Evolutionary conservation across 176 grass and related monocot genomes (phyloP), one percentile per base, ranked within the genome.

Genomic region (Alloteropsis semialata): DNA sequence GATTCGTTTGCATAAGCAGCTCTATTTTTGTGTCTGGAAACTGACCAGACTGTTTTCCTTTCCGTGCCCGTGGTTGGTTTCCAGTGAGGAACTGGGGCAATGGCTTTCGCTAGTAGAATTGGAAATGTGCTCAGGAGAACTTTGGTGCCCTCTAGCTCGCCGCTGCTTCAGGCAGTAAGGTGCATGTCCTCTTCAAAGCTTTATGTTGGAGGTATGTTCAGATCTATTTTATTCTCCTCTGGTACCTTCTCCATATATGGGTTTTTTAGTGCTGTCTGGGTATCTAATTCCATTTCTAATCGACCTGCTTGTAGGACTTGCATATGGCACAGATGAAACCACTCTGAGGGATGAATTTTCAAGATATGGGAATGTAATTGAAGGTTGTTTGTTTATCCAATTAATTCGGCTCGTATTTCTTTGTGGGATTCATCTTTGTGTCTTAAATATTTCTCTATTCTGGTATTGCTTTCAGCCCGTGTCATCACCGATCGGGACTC

Each of bases 101-200:
- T 99, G 96, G 89, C 93, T 67, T 94, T 96, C 13, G 67, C 80
- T 49, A 89, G 76, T 75, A 95, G 84, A 80, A 69, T 93, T 74
- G 89, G 87, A 43, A 90, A 55, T 14, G 82, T 73, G n/a, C 62
- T 96, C 19, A 96, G 85, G 56, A 87, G 83, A 87, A 63, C 63
- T 53, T 84, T 80, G 0, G 43, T 33, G 29, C 42, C 83, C 81
- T 88, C 85, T 21, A 92, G 65, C 82, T 68, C 73, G 37, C 91
- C 89, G 42, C 70, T 98, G 25, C 81, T 88, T 74, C 91, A 92
- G 84, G 78, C 83, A 80, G 83, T 98, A 62, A 80, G 96, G 78
- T 96, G 89, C 93, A 95, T 95, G 93, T 98, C 93, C 59, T 94
- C 94, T 62, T 98, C 96, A 5, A 98, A 95, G 83, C 46, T 98